Conservation (phyloP, 306 rosid genomes). For the Gastrolobium bilobum region DNA sequence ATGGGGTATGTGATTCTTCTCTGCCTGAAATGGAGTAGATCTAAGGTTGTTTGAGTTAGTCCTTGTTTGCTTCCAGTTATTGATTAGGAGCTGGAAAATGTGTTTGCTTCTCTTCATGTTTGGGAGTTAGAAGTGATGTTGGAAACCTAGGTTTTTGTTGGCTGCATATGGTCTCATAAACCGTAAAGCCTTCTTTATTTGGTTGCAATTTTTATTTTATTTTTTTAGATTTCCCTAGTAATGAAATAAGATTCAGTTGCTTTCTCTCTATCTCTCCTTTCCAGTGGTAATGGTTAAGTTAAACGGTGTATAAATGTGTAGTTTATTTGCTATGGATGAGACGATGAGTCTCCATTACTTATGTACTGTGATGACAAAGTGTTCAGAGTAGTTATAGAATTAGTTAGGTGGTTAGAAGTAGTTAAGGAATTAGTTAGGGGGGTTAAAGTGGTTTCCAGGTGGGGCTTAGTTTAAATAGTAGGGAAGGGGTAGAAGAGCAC, state of each 20-base stretch:
- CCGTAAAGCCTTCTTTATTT: background rate
- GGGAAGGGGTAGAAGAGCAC: no score
- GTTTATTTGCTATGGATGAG: background rate
- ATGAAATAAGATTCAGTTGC: background rate
- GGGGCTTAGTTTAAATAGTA: no score
- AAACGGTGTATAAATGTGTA: conserved; percentile 1
- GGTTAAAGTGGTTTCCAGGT: no score
- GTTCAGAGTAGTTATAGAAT: no score
- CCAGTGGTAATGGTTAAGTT: background rate
- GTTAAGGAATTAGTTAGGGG: no score
- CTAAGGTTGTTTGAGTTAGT: conserved; percentile 41
- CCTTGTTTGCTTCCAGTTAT: conserved; percentile 17
- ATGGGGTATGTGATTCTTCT: conserved; percentile 35
- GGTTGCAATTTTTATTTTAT: background rate
- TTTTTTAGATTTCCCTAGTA: background rate
- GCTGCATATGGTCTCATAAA: background rate
- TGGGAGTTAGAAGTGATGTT: conserved; percentile 16
- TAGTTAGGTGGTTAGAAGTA: no score
- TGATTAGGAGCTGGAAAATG: conserved; percentile 17
- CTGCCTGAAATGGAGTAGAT: conserved; percentile 50
- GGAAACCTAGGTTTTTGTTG: conserved; percentile 15
- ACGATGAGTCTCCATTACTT: conserved; percentile 6
- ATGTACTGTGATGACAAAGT: background rate
- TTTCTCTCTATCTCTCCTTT: background rate
- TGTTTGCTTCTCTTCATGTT: conserved; percentile 14